Conservation (phyloP, 306 rosid genomes). For the Prosopis cineraria region DNA sequence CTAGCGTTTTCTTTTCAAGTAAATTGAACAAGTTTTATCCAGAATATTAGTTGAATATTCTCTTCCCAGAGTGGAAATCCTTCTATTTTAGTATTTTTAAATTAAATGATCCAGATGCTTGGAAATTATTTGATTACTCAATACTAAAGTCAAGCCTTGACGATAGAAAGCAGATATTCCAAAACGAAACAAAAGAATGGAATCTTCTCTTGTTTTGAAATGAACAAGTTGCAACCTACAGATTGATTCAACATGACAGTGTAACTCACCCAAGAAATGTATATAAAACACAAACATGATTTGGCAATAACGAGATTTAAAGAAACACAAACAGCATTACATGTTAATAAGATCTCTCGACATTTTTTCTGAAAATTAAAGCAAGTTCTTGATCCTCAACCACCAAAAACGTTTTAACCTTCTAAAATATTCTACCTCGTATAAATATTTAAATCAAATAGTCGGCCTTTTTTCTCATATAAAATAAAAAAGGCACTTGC, state of each 20-base stretch:
- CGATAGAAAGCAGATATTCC: neutral
- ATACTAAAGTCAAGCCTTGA: too few relatives aligned
- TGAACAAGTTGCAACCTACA: neutral
- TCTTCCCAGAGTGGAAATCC: neutral
- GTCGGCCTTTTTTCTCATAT: too few relatives aligned
- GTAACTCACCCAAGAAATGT: neutral
- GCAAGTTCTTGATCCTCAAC: too few relatives aligned
- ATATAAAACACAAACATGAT: neutral
- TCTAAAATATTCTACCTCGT: too few relatives aligned
- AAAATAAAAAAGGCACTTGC: too few relatives aligned
- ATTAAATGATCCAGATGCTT: neutral
- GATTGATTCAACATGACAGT: neutral
- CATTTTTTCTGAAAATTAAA: neutral
- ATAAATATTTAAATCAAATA: too few relatives aligned
- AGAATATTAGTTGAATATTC: neutral
- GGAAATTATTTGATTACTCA: neutral
- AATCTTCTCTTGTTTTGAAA: neutral
- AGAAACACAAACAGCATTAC: neutral
- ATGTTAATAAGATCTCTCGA: neutral
- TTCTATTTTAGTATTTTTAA: too few relatives aligned
- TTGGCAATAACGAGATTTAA: neutral
- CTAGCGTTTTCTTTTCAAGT: neutral
- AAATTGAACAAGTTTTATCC: neutral
- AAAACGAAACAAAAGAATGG: neutral
- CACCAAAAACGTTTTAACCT: too few relatives aligned